Conservation (phyloP, 371 early-diverging fungal genomes). For the Mortierella polycephala region DNA sequence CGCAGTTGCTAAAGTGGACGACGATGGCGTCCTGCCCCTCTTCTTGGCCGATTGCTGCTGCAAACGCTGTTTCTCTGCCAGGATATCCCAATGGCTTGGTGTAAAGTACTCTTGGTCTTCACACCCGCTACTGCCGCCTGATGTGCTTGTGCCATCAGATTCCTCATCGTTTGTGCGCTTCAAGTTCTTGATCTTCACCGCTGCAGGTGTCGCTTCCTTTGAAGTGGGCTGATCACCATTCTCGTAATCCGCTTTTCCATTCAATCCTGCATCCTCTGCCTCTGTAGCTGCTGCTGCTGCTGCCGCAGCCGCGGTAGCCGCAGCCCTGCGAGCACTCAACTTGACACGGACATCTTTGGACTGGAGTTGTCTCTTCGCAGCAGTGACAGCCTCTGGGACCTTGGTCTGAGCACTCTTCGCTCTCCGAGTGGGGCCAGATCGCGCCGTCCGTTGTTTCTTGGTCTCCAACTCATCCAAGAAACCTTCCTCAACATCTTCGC, state of each 20-base stretch:
- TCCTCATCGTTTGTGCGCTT: constrained; percentile 8
- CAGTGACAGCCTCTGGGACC: constrained; percentile 38
- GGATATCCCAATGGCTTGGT: constrained; percentile 46
- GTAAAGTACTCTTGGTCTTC: constrained; percentile 19
- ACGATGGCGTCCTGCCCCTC: not conserved
- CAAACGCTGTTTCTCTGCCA: constrained; percentile 27
- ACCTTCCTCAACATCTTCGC: constrained; percentile 17
- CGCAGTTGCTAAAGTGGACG: not conserved
- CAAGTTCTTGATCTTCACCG: not conserved
- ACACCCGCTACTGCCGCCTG: constrained; percentile 7
- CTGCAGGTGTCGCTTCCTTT: not conserved
- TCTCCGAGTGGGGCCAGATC: constrained; percentile 1
- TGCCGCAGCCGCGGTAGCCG: constrained; percentile 4
- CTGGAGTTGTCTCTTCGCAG: constrained; percentile 37
- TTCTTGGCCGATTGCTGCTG: constrained; percentile 4
- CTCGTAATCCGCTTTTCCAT: too few species aligned
- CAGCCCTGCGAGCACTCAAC: constrained; percentile 22
- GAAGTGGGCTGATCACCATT: too few species aligned
- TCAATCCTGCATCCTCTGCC: not conserved
- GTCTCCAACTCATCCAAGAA: constrained; percentile 20
- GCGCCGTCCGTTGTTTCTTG: constrained; percentile 10
- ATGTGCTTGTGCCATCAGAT: not conserved
- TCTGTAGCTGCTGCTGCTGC: not conserved
- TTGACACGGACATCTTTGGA: constrained; percentile 33
- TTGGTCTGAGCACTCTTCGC: constrained; percentile 20